These are phyloP conservation scores for Citrullus amarus DNA, from an alignment of 306 rosid genomes.

Conservation along the genomic window DNA sequence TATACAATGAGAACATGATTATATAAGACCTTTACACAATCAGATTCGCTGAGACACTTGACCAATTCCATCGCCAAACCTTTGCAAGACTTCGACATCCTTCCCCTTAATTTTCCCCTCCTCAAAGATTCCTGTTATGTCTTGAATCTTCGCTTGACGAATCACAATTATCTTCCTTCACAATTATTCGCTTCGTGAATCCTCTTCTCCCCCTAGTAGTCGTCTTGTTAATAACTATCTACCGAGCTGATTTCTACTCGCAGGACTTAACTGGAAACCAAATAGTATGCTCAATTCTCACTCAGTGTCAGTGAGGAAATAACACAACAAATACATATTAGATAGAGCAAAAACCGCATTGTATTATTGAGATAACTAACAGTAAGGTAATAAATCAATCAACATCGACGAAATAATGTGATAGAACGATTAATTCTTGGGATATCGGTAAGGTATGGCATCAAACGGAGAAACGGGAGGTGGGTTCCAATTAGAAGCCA, in stretches of 20 bases:
- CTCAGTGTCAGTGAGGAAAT: not conserved
- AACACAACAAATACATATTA: not conserved
- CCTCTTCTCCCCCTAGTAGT: not conserved
- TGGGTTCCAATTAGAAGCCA: not conserved
- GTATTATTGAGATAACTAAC: not conserved
- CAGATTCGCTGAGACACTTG: slow-evolving; percentile 87
- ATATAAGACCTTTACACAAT: slow-evolving; percentile 54
- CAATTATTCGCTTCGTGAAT: not conserved
- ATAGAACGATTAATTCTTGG: not conserved
- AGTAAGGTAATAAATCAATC: not conserved
- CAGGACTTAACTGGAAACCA: not conserved
- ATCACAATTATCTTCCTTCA: not conserved
- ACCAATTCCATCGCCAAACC: slow-evolving; percentile 78
- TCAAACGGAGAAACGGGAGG: not conserved
- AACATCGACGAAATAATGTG: not conserved
- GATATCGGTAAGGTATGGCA: not conserved
- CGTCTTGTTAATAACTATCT: not conserved
- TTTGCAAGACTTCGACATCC: slow-evolving; percentile 88
- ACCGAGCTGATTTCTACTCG: not conserved
- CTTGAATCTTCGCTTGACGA: not conserved
- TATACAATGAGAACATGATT: not conserved
- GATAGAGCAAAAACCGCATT: not conserved
- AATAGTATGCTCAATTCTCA: not conserved
- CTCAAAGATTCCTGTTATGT: not conserved
- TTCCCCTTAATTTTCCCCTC: not conserved